These are phyloP conservation scores for Lactarius tabidus DNA, from an alignment of 768 basidiomycete species.

Conservation along the genomic window DNA sequence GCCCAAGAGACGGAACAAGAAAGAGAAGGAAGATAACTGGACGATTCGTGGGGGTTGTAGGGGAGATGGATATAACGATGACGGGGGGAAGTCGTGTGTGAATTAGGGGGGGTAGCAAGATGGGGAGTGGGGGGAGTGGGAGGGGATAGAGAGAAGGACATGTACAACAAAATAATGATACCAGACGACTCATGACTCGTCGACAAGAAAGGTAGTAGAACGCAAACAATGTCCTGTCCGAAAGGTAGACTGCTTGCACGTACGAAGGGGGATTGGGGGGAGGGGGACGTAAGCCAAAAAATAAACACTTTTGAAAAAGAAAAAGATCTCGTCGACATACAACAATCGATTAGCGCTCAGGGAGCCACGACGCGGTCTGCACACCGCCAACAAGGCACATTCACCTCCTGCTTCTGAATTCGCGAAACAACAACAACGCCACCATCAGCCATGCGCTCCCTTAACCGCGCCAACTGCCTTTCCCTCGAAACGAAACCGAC, in stretches of 20 bases:
- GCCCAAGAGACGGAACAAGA: neutral
- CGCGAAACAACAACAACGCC: neutral
- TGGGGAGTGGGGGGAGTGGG: no score
- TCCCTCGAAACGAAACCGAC: conserved; percentile 53
- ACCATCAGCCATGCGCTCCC: conserved; percentile 47
- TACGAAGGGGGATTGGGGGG: neutral
- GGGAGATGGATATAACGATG: no score
- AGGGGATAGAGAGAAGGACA: neutral
- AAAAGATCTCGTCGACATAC: conserved; percentile 11
- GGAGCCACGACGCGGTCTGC: conserved; percentile 19
- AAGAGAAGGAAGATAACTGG: no score
- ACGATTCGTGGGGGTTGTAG: neutral
- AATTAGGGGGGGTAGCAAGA: no score
- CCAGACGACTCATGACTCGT: conserved; percentile 13
- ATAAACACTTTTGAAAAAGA: neutral
- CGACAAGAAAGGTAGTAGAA: neutral
- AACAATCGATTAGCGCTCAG: conserved; percentile 4
- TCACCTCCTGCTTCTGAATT: neutral
- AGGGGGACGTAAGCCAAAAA: conserved; percentile 4
- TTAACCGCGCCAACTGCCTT: conserved; percentile 62
- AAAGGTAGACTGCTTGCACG: no score
- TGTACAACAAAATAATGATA: conserved; percentile 22
- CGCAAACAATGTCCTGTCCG: no score
- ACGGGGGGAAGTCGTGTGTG: no score
- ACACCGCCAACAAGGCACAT: conserved; percentile 14